Evolutionary conservation across 305 asterid genomes (phyloP).

Genomic region (Plantago lanceolata): DNA sequence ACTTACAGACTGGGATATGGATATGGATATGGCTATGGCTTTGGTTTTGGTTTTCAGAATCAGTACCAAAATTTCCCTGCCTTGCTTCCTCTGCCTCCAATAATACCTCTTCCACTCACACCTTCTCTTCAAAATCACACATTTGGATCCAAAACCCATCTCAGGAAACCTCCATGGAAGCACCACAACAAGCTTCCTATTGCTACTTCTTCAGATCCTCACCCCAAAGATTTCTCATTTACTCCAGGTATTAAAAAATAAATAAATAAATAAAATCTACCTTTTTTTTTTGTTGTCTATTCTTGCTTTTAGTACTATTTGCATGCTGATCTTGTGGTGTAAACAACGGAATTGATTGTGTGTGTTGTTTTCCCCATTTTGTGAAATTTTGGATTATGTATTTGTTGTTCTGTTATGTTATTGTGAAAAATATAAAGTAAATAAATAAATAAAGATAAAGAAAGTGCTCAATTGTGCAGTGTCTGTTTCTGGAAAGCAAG

Average conservation of each 20-base stretch:
- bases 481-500: not conserved
- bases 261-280: no score
- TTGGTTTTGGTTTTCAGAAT: slow-evolving; percentile 44
- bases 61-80: slow-evolving; percentile 58
- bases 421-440: no score
- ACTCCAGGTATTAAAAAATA: slow-evolving; percentile 44
- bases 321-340: slow-evolving; percentile 1
- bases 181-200: slow-evolving; percentile 32
- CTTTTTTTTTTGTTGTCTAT: slow-evolving; percentile 5
- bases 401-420: not conserved
- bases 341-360: not conserved
- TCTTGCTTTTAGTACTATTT: not conserved
- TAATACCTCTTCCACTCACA: slow-evolving; percentile 43
- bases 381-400: not conserved
- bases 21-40: slow-evolving; percentile 32
- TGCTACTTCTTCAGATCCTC: slow-evolving; percentile 53
- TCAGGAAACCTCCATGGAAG: slow-evolving; percentile 36
- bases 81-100: slow-evolving; percentile 64
- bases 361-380: not conserved
- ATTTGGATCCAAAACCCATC: slow-evolving; percentile 54
- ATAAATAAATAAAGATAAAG: no score
- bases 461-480: not conserved
- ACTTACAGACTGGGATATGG: slow-evolving; percentile 21
- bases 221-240: slow-evolving; percentile 37
- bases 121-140: slow-evolving; percentile 47